Evolutionary conservation across 2,329 filamentous ascomycete species (phyloP).

Genomic region (Nectriaceae sp.): DNA sequence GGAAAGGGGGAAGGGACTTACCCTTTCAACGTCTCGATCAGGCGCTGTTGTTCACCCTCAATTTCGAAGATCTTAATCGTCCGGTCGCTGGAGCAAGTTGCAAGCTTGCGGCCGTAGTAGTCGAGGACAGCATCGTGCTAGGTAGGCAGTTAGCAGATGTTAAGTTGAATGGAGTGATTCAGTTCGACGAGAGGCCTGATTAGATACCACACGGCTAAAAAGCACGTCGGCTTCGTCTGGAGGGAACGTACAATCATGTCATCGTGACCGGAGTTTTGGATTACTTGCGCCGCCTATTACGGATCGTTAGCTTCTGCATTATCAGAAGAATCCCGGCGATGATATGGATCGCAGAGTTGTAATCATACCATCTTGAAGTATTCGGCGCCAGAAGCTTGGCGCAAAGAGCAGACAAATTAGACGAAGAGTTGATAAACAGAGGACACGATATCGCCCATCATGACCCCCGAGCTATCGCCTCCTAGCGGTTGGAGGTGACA

Average conservation of each 20-base stretch:
- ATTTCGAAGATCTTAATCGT: conserved; percentile 99
- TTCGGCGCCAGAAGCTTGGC: conserved; percentile 15
- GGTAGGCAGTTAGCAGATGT: conserved; percentile 18
- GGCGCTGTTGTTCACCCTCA: conserved; percentile 85
- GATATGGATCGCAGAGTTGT: not conserved
- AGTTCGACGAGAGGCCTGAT: conserved; percentile 4
- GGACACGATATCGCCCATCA: conserved; percentile 31
- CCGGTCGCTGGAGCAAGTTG: conserved; percentile 96
- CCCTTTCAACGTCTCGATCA: conserved; percentile 94
- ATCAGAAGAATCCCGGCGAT: not conserved
- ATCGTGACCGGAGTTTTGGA: conserved; percentile 69
- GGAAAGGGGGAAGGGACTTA: conserved; percentile 43
- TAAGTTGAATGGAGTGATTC: too few species aligned
- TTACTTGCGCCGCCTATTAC: conserved; percentile 44
- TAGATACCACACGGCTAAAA: conserved; percentile 7
- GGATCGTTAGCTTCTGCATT: not conserved
- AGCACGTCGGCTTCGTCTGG: conserved; percentile 7
- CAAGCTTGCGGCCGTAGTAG: conserved; percentile 95
- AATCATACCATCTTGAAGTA: conserved; percentile 27
- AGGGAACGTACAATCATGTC: conserved; percentile 91
- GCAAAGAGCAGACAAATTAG: conserved; percentile 6
- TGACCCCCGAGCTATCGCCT: conserved; percentile 23
- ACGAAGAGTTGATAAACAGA: conserved; percentile 22
- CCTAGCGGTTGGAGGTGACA: conserved; percentile 23
- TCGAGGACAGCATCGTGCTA: conserved; percentile 98